These are phyloP conservation scores for Lecanosticta acicola DNA, from an alignment of 2,329 filamentous ascomycete genomes.

Conservation along the genomic window DNA sequence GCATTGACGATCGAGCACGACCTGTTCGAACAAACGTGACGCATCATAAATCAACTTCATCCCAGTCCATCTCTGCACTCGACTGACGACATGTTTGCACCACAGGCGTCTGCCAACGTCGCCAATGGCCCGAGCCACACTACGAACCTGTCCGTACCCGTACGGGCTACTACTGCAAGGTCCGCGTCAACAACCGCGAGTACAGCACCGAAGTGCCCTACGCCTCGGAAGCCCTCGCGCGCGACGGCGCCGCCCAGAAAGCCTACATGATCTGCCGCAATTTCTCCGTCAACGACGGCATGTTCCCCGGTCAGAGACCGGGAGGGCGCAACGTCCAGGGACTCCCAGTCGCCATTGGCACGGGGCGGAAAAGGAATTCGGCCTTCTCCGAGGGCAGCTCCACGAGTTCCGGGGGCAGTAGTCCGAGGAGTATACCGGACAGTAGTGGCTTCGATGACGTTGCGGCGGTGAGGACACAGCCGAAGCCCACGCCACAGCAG, in stretches of 20 bases:
- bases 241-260: constrained; percentile 90
- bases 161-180: constrained; percentile 79
- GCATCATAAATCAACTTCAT: not conserved
- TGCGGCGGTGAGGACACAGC: constrained; percentile 20
- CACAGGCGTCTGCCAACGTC: constrained; percentile 84
- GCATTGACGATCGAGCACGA: not conserved
- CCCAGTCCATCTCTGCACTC: not conserved
- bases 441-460: constrained; percentile 39
- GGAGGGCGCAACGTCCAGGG: constrained; percentile 50
- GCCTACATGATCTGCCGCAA: constrained; percentile 97
- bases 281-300: constrained; percentile 94
- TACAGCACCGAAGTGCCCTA: constrained; percentile 88
- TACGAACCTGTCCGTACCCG: constrained; percentile 75
- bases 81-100: not conserved
- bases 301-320: constrained; percentile 58
- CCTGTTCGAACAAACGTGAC: too few species aligned
- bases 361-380: constrained; percentile 49
- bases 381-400: too few species aligned
- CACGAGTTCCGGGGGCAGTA: constrained; percentile 49
- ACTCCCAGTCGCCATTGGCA: constrained; percentile 59
- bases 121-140: constrained; percentile 84
- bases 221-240: constrained; percentile 73
- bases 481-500: constrained; percentile 13
- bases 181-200: constrained; percentile 92
- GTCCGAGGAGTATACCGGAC: constrained; percentile 45